A percentile compares a stretch with the other conserved stretches of the same genome.
Evolutionary conservation across 495 filamentous ascomycete species (phyloP).

Genomic region (Xylaria palmicola): DNA sequence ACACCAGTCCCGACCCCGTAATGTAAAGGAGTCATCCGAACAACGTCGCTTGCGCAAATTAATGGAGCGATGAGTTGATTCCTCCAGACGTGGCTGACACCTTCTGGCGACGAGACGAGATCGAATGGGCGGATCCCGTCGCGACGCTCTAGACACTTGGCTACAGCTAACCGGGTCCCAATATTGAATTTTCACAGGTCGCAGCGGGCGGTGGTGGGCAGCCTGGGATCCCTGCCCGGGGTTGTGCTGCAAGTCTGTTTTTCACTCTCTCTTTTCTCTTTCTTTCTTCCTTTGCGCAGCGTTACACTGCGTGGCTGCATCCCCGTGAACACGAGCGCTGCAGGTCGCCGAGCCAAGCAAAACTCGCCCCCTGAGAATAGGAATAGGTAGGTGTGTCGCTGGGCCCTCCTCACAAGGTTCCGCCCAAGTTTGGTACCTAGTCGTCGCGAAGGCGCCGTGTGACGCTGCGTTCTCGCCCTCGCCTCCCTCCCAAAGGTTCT

Average conservation of each 20-base stretch:
- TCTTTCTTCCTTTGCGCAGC: background rate
- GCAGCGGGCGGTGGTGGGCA: background rate
- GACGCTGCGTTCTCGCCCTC: constrained; percentile 4
- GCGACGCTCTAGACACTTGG: constrained; percentile 16
- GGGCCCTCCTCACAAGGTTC: too few species aligned
- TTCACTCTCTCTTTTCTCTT: background rate
- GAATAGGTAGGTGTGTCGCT: too few species aligned
- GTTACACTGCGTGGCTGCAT: constrained; percentile 13
- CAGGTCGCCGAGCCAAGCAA: background rate
- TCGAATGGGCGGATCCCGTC: constrained; percentile 1
- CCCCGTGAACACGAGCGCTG: constrained; percentile 13
- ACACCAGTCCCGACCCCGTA: background rate
- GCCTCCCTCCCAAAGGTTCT: background rate
- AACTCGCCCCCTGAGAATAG: background rate
- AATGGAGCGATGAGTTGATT: constrained; percentile 2
- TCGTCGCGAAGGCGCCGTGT: background rate
- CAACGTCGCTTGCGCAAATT: constrained; percentile 5
- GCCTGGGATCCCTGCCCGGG: too few species aligned
- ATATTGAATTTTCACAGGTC: constrained; percentile 6
- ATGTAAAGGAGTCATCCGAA: background rate
- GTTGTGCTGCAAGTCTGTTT: too few species aligned
- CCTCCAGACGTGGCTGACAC: constrained; percentile 4
- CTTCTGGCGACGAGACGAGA: background rate
- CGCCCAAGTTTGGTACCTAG: too few species aligned
- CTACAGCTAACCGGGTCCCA: constrained; percentile 7